These are phyloP conservation scores for Penicillium riverlandense DNA, from an alignment of 495 filamentous ascomycete species.

Conservation along the genomic window DNA sequence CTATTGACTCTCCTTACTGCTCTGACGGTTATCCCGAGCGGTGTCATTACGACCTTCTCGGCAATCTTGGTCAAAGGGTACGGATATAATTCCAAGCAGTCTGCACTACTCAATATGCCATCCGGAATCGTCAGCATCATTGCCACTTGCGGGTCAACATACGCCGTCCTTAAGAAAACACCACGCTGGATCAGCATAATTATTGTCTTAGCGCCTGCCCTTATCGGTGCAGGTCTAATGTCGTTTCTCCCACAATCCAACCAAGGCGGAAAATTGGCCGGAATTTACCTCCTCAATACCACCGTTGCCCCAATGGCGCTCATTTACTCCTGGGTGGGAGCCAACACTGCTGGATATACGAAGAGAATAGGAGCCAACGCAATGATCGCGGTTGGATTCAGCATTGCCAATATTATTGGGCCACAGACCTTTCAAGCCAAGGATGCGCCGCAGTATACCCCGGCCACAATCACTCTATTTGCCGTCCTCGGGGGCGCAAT, in stretches of 20 bases:
- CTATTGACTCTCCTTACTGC: conserved; percentile 1
- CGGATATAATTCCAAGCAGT: conserved; percentile 42
- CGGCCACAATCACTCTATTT: conserved; percentile 56
- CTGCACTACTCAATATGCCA: conserved; percentile 59
- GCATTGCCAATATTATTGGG: conserved; percentile 58
- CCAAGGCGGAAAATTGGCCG: conserved; percentile 47
- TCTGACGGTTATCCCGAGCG: conserved; percentile 47
- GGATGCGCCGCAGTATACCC: conserved; percentile 53
- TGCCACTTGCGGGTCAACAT: conserved; percentile 47
- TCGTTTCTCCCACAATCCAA: conserved; percentile 46
- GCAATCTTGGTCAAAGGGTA: conserved; percentile 51
- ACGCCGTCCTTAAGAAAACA: conserved; percentile 32
- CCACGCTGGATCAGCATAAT: conserved; percentile 46
- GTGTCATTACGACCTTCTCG: conserved; percentile 56
- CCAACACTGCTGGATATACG: conserved; percentile 43
- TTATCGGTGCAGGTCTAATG: conserved; percentile 53
- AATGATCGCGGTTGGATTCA: conserved; percentile 51
- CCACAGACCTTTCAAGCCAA: conserved; percentile 55
- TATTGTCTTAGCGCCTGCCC: conserved; percentile 35
- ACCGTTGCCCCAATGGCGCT: conserved; percentile 35
- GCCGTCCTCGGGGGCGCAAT: conserved; percentile 5
- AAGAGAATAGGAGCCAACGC: conserved; percentile 49
- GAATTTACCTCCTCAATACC: conserved; percentile 58
- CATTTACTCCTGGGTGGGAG: conserved; percentile 42
- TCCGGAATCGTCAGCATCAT: conserved; percentile 53